Base-by-base conservation (phyloP, 2,329 filamentous ascomycete species). In the Beauveria asiatica region DNA sequence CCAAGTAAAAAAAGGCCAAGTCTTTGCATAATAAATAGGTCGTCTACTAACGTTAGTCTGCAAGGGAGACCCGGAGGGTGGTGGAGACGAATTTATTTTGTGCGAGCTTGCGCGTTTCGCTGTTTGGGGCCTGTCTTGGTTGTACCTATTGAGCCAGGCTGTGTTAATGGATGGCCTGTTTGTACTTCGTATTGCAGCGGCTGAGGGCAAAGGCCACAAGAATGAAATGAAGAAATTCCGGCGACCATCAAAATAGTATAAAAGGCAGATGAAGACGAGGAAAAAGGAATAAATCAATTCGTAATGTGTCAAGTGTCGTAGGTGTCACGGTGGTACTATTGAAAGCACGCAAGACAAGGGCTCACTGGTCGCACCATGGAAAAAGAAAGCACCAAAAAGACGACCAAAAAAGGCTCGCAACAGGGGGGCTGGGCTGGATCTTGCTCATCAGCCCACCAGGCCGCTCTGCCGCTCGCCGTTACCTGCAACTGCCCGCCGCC, bases 361-460 rank as follows among this genome's bases (percentile, higher is more conserved):
- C 33, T 37, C 33, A 5, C 33, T 0, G 27, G 33, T 41, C 33
- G 53, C 53, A 46, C 25, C 27, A 46, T 19, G n/a, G 37, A 48
- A 33, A 44, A 45, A 37, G 33, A 37, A 37, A 37, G 33, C 33
- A 37, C 11, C 33, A 37, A 16, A 37, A 37, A 37, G 33, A 37
- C 2, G 10, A 37, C 33, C 33, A 37, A 54, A 52, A 52, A 48
- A 41, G 41, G 7, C 37, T 53, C 25, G 23, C 42, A 48, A n/a
- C 48, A 57, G 53, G 53, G 53, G 53, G 53, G 33, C 33, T 37
- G 33, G 33, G 33, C 33, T 50, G 55, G 45, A 55, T 55, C 53
- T 37, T 37, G 23, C 41, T 10, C 39, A 44, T 45, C 25, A 55
- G 53, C 53, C 53, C 53, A 55, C 53, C 23, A 37, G 11, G 33